phyloP scores from a whole-genome alignment of 495 filamentous ascomycete genomes.

The Parathielavia hyrcaniae region DNA sequence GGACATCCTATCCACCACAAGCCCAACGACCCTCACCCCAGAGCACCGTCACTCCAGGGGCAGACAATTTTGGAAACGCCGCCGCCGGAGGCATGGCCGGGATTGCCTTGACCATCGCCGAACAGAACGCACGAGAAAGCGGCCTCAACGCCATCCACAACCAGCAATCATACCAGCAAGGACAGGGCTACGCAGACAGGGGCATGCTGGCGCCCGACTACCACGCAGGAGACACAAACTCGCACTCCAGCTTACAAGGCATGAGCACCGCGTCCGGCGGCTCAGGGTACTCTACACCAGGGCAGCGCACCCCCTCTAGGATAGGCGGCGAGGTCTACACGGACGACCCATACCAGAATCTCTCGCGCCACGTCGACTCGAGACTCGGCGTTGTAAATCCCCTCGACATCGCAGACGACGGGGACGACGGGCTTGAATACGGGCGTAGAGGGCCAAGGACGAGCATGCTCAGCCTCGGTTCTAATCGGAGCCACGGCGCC shows the following conservation, averaged over 20 bases:
- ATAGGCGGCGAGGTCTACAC: slow-evolving; percentile 30
- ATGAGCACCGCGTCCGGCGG: slow-evolving; percentile 15
- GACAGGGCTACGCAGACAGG: slow-evolving; percentile 23
- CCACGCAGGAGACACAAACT: slow-evolving; percentile 10
- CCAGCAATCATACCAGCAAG: slow-evolving; percentile 38
- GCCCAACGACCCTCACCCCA: slow-evolving; percentile 9
- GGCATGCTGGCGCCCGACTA: slow-evolving; percentile 19
- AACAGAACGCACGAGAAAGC: slow-evolving; percentile 64
- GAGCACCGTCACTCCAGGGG: slow-evolving; percentile 61
- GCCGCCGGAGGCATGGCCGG: slow-evolving; percentile 72
- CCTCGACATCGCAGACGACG: slow-evolving; percentile 75
- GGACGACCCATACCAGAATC: slow-evolving; percentile 47
- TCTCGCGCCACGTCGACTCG: slow-evolving; percentile 54
- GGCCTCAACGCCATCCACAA: slow-evolving; percentile 61
- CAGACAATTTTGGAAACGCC: slow-evolving; percentile 65
- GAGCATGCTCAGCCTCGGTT: slow-evolving; percentile 50
- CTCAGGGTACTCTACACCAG: slow-evolving; percentile 23
- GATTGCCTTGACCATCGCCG: slow-evolving; percentile 67
- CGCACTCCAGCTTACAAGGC: slow-evolving; percentile 24
- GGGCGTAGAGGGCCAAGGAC: slow-evolving; percentile 35
- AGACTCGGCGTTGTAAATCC: slow-evolving; percentile 60
- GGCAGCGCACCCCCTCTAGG: slow-evolving; percentile 27
- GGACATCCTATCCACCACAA: slow-evolving; percentile 20
- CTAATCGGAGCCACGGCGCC: slow-evolving; percentile 30
- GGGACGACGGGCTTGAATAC: slow-evolving; percentile 69